Conservation (phyloP, 73 alveolate genomes). For the Blepharisma japonicum region DNA sequence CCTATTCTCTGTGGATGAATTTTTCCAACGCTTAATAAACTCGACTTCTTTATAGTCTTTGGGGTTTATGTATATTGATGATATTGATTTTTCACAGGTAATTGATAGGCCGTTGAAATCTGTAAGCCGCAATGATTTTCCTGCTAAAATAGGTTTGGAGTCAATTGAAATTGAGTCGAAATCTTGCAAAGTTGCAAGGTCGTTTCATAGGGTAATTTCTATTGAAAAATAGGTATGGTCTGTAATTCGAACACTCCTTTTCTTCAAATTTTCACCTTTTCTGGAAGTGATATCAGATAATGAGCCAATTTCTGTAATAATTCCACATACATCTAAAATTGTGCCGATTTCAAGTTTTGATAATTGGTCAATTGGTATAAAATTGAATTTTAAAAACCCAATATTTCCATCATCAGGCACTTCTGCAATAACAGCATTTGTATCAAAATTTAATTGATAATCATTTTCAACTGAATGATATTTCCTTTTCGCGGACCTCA, state of each 20-base stretch:
- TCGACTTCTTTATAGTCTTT: not conserved
- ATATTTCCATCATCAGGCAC: constrained; percentile 55
- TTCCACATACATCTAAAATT: constrained; percentile 56
- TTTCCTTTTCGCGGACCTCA: constrained; percentile 65
- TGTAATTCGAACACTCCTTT: constrained; percentile 31
- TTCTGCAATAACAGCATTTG: constrained; percentile 44
- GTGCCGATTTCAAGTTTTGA: constrained; percentile 34
- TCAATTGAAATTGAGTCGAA: no score
- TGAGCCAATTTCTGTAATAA: constrained; percentile 37
- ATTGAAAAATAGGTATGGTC: constrained; percentile 31
- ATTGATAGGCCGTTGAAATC: constrained; percentile 9
- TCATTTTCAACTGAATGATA: constrained; percentile 60
- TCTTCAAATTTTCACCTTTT: constrained; percentile 27
- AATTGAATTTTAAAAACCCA: constrained; percentile 34
- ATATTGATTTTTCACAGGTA: not conserved
- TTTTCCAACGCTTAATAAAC: not conserved
- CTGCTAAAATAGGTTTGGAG: not conserved
- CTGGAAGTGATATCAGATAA: constrained; percentile 34
- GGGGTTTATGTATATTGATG: not conserved
- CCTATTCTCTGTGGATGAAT: not conserved
- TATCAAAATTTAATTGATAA: constrained; percentile 63
- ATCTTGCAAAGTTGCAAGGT: not conserved
- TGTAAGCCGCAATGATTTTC: not conserved
- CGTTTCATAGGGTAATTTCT: constrained; percentile 10
- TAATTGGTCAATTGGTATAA: constrained; percentile 42